Evolutionary conservation across 306 rosid genomes (phyloP), one percentile per base, ranked within the genome.

Genomic region (Benincasa hispida): DNA sequence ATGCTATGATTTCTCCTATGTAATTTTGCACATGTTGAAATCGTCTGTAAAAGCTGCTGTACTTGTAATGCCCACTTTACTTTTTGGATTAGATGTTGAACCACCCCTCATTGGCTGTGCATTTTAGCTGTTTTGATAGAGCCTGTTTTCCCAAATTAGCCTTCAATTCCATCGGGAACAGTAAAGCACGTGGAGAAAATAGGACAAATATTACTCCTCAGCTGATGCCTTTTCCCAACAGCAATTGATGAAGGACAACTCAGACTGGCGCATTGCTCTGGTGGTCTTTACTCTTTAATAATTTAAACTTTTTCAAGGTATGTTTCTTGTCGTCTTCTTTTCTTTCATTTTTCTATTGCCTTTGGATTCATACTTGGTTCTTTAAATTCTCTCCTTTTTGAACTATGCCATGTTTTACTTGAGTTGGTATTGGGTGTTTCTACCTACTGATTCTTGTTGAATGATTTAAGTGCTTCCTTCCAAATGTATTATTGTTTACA

Each of bases 151-250:
- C 53, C 15, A 39, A 37, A 39, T 8, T 12, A 39, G 32, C 51
- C 28, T 9, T 39, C 8, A 63, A 45, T 22, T 69, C 30, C 11
- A 21, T 69, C 34, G 3, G 75, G 34, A 24, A 41, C 51, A 69
- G 56, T 5, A 45, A 22, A 42, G 75, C 75, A 69, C 75, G 75
- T 69, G 75, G 55, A 69, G 75, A 69, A 69, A 69, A 3, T 22
- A 14, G 32, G 34, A 42, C 75, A 69, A 17, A 24, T 12, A 8
- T 19, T 68, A 6, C 1, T 17, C n/a, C 55, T 50, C 53, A 37
- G 6, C 47, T 12, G 34, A 41, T 41, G 35, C 21, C 35, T 41
- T n/a, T n/a, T 68, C 53, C 34, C 74, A 19, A 68, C 51, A 22
- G 55, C 34, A 39, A 39, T 41, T 68, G 74, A 41, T 13, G 54